phyloP scores from a whole-genome alignment of 441 rosid genomes.

The Populus hybrid region DNA sequence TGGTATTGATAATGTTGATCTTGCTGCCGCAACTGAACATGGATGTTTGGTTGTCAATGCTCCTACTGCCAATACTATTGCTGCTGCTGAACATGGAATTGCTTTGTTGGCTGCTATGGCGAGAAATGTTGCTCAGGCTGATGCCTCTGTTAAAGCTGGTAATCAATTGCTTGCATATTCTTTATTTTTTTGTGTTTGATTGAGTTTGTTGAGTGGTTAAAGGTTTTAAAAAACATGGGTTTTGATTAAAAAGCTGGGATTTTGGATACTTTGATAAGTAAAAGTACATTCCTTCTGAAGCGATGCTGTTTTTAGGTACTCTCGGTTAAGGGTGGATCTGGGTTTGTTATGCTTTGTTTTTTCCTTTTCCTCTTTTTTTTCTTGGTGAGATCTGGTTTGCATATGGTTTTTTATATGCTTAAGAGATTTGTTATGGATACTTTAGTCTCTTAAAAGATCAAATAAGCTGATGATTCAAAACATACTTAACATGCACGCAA shows the following conservation, averaged over 20 bases:
- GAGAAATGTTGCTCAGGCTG: slow-evolving; percentile 90
- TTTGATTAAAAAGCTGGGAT: not conserved
- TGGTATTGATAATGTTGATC: slow-evolving; percentile 98
- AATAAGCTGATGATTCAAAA: not conserved
- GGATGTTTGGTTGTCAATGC: slow-evolving; percentile 98
- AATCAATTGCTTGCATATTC: not conserved
- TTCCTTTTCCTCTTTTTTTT: not conserved
- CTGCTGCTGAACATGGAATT: slow-evolving; percentile 97
- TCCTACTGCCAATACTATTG: slow-evolving; percentile 94
- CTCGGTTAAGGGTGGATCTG: not conserved
- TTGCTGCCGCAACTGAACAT: slow-evolving; percentile 91
- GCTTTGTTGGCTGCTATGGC: slow-evolving; percentile 94
- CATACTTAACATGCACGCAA: not conserved
- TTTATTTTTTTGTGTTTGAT: not conserved
- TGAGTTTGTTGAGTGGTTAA: not conserved
- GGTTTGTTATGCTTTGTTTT: not conserved
- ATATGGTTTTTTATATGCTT: not conserved
- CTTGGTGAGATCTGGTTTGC: not conserved
- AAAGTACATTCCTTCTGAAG: not conserved
- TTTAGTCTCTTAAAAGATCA: not conserved
- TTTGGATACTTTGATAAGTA: not conserved
- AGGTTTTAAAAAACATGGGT: not conserved
- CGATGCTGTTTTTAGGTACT: not conserved
- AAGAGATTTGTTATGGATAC: not conserved
- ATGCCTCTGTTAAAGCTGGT: slow-evolving; percentile 37